A percentile compares a stretch with the other conserved stretches of the same genome.
Conservation (phyloP, 177 flowering plant genomes). For the Vitis hybrid region DNA sequence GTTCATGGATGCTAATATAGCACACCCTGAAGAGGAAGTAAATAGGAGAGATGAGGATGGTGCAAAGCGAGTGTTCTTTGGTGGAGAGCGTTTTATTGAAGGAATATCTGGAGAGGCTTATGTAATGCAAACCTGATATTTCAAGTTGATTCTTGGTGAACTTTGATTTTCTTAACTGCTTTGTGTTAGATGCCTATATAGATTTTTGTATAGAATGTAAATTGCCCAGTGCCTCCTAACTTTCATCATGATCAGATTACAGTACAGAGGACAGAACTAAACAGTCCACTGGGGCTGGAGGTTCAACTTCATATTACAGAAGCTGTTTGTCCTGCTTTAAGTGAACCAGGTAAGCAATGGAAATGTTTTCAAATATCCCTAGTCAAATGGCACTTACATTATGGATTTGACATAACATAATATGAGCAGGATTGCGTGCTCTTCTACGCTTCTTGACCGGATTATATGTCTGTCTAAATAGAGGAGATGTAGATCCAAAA, state of each 20-base stretch:
- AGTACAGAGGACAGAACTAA: conserved; percentile 81
- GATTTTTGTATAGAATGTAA: conserved; percentile 4
- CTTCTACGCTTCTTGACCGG: conserved; percentile 96
- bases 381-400: background rate
- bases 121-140: conserved; percentile 49
- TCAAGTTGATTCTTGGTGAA: conserved; percentile 12
- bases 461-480: conserved; percentile 83
- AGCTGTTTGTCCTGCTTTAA: conserved; percentile 92
- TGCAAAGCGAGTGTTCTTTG: conserved; percentile 92
- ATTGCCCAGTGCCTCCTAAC: conserved; percentile 6
- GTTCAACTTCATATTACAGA: conserved; percentile 88
- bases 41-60: conserved; percentile 89
- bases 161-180: conserved; percentile 7
- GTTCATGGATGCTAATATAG: conserved; percentile 75
- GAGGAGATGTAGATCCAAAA: conserved; percentile 85
- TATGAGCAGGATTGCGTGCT: conserved; percentile 84
- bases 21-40: conserved; percentile 45
- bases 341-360: conserved; percentile 80
- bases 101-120: conserved; percentile 95
- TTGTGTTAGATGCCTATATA: background rate
- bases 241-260: conserved; percentile 64
- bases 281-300: conserved; percentile 91
- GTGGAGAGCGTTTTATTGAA: conserved; percentile 94
- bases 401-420: conserved; percentile 8
- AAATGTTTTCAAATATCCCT: background rate